phyloP scores from a whole-genome alignment of 106 monocot species.

The Agapanthus africanus region DNA sequence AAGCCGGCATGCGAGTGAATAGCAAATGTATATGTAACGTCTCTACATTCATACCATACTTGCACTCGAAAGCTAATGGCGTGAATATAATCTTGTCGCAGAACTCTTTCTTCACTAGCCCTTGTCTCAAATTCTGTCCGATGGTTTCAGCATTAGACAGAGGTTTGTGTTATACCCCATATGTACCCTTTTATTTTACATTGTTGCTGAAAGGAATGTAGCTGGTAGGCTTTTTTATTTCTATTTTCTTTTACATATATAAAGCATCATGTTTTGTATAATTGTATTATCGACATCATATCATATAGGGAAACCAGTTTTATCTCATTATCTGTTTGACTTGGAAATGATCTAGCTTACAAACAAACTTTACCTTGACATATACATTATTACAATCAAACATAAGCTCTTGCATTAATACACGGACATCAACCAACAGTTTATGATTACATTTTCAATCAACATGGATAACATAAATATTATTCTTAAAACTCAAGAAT shows the following conservation, averaged over 20 bases:
- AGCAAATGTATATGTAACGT: background rate
- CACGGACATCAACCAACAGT: background rate
- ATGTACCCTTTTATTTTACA: background rate
- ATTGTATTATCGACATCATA: background rate
- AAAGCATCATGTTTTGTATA: background rate
- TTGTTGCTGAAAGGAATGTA: background rate
- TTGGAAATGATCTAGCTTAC: background rate
- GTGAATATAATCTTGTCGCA: background rate
- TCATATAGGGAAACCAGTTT: background rate
- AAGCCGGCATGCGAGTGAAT: constrained; percentile 50
- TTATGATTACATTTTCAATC: background rate
- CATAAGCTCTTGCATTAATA: background rate
- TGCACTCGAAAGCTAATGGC: background rate
- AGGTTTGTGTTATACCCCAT: constrained; percentile 1
- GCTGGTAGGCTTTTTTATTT: background rate
- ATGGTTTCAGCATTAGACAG: background rate
- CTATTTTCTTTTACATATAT: background rate
- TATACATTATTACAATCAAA: background rate
- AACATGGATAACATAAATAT: background rate
- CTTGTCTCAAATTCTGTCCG: background rate
- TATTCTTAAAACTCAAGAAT: too few species aligned
- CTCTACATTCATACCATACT: background rate
- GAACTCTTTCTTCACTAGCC: background rate
- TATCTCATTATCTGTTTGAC: background rate
- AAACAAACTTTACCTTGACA: background rate